Conservation (phyloP, 108 stramenopile species). For the Fragilariopsis cylindrus region DNA sequence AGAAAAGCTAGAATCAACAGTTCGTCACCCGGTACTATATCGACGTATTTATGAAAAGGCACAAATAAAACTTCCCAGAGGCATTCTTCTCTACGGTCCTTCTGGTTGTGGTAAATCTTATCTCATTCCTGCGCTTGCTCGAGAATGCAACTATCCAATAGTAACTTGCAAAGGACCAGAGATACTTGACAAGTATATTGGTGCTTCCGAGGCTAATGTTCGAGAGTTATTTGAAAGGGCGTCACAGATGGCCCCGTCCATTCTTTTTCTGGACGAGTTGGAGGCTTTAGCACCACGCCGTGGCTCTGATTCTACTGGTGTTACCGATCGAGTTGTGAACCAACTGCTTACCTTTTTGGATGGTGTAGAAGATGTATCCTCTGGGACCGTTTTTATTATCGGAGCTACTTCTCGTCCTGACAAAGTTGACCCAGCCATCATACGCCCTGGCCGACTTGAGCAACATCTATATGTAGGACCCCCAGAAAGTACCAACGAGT, state of each 20-base stretch:
- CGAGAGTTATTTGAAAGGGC: constrained; percentile 91
- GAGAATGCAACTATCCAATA: constrained; percentile 79
- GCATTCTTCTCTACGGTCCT: constrained; percentile 76
- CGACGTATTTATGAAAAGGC: constrained; percentile 61
- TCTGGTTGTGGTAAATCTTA: constrained; percentile 83
- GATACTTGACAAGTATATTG: constrained; percentile 97
- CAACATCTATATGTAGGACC: constrained; percentile 87
- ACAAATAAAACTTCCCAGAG: constrained; percentile 68
- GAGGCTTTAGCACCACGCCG: constrained; percentile 93
- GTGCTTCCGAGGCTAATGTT: constrained; percentile 96
- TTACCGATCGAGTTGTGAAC: constrained; percentile 98
- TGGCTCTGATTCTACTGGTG: constrained; percentile 94
- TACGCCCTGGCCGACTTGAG: constrained; percentile 94
- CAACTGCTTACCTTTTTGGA: constrained; percentile 97
- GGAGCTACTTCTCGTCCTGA: constrained; percentile 94
- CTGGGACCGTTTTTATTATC: constrained; percentile 78
- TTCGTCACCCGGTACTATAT: constrained; percentile 76
- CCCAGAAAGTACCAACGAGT: constrained; percentile 62
- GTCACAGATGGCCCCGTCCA: constrained; percentile 80
- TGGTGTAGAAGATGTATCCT: constrained; percentile 79
- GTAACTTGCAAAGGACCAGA: constrained; percentile 94
- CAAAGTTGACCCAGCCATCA: constrained; percentile 92
- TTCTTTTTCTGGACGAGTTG: constrained; percentile 96
- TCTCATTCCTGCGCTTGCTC: constrained; percentile 88
- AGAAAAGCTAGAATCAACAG: constrained; percentile 47